Conservation (phyloP, 225 moss, liverwort and hornwort genomes). For the Sphagnum contortum region DNA sequence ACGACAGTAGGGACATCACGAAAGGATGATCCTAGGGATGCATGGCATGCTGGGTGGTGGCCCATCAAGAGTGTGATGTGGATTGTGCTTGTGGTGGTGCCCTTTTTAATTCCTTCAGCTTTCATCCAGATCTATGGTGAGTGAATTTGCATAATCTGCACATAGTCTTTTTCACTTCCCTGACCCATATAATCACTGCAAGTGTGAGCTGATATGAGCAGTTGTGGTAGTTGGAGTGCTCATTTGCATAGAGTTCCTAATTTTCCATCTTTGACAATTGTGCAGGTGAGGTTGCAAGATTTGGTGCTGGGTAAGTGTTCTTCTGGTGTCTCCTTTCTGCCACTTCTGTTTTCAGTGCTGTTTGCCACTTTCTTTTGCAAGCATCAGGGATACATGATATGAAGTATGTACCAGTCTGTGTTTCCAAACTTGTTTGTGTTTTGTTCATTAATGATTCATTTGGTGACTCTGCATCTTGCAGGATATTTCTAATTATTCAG, state of each 20-base stretch:
- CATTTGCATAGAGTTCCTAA: not conserved
- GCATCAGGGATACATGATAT: too few relatives aligned
- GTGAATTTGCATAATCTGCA: not conserved
- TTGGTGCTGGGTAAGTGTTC: slow-evolving; percentile 88
- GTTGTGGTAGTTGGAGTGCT: not conserved
- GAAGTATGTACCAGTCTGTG: not conserved
- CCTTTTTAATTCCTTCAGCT: slow-evolving; percentile 89
- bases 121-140: slow-evolving; percentile 85
- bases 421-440: not conserved
- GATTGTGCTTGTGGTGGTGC: slow-evolving; percentile 57
- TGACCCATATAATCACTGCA: not conserved
- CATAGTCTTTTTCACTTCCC: too few relatives aligned
- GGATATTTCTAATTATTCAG: slow-evolving; percentile 50
- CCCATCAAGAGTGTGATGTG: slow-evolving; percentile 65
- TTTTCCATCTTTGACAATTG: not conserved
- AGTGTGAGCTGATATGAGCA: not conserved
- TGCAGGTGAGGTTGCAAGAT: slow-evolving; percentile 83
- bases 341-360: not conserved
- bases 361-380: not conserved
- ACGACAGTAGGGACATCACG: slow-evolving; percentile 84
- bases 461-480: slow-evolving; percentile 14
- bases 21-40: slow-evolving; percentile 68
- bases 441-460: not conserved
- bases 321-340: not conserved
- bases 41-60: slow-evolving; percentile 98